Evolutionary conservation across 139 green algal genomes (phyloP), one percentile per base, ranked within the genome.

Genomic region (Raphidocelis subcapitata): DNA sequence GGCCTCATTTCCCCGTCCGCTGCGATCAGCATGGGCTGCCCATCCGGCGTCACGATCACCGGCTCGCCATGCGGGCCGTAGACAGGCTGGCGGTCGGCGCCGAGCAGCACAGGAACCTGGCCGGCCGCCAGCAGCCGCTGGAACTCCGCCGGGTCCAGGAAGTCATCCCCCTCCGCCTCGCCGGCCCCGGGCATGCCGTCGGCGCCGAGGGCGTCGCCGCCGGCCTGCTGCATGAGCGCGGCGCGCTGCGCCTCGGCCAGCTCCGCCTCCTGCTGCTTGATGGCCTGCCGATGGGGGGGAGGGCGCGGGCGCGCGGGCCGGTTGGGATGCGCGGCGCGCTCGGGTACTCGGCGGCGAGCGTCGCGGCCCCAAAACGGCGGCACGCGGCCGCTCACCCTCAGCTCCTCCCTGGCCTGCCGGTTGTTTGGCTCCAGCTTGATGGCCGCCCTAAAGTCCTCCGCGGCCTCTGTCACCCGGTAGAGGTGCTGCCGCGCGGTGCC

Each of bases 361-460:
- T 61, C 8, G 14, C 8, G 54, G 15, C 14, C 21, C 8, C 18
- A 61, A 29, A 61, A n/a, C n/a, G n/a, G n/a, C n/a, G n/a, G n/a
- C n/a, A n/a, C n/a, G n/a, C n/a, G n/a, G n/a, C n/a, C n/a, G 1
- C 65, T 36, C 54, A 82, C 76, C 76, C 71, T 65, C 37, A 89
- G 67, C 72, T 90, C 84, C 68, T 90, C 81, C 2, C 74, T 69
- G 21, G 84, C 84, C 44, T 90, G 81, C 28, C 78, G 76, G 79
- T 90, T 89, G 79, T 82, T 83, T 24, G 81, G 76, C 71, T 90
- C 81, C 44, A 82, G 56, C 3, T 51, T 12, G 54, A 87, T 74
- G 65, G 87, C 84, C 62, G 51, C 64, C 24, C 69, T 62, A 56
- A 89, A 75, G 79, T 89, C 84, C 44, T 55, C 33, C 52, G 78